Conservation (phyloP, 345 rosid species). For the Reutealis trisperma region DNA sequence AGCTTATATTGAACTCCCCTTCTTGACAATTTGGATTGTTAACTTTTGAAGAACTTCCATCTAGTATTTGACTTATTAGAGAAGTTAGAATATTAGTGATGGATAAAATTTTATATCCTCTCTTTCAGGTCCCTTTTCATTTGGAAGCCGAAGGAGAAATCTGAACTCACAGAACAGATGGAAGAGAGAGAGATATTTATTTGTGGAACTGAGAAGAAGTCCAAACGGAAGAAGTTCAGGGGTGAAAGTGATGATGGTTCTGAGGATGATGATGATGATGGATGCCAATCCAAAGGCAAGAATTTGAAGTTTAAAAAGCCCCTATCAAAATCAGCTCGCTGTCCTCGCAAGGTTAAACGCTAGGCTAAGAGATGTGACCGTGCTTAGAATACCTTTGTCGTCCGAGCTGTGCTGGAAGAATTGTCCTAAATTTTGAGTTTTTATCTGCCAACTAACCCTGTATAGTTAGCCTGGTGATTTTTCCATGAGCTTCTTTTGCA, state of each 20-base stretch:
- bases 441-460: neutral
- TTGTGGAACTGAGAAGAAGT: constrained; percentile 54
- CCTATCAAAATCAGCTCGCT: constrained; percentile 29
- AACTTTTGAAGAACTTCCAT: neutral
- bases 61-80: neutral
- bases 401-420: neutral
- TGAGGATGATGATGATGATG: constrained; percentile 31
- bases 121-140: constrained; percentile 80
- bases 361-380: constrained; percentile 17
- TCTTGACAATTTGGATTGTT: too few species aligned
- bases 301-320: constrained; percentile 42
- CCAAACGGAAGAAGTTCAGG: constrained; percentile 42
- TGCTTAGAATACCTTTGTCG: neutral
- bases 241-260: constrained; percentile 57
- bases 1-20: neutral
- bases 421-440: neutral
- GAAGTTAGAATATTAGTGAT: neutral
- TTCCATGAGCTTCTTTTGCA: neutral
- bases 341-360: constrained; percentile 37
- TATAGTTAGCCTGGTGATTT: neutral
- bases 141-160: constrained; percentile 76
- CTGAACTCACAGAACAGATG: constrained; percentile 49
- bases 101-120: neutral
- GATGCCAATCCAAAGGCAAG: constrained; percentile 54
- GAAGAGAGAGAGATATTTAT: constrained; percentile 58